Evolutionary conservation across 352 stramenopile genomes (phyloP), one percentile per base, ranked within the genome.

Genomic region (Phytophthora crassamura): DNA sequence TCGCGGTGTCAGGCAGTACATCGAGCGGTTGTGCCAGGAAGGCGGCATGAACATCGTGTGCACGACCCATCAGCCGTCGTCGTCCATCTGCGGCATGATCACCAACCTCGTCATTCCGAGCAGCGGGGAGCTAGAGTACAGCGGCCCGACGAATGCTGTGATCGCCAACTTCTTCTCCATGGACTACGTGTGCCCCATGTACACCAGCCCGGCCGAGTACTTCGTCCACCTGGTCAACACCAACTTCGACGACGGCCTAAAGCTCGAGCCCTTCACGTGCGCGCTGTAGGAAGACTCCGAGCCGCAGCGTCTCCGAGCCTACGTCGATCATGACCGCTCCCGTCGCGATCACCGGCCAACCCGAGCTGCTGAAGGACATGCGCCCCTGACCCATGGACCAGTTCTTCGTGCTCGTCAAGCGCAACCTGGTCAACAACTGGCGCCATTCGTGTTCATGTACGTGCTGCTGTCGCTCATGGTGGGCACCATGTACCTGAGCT

Each of bases 11-110:
- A 97, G 99, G 70, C 74, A 94, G 36, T 75, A 86, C 40, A 78
- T 94, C 25, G 62, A 87, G 5, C 70, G 77, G 16, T 58, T 86
- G 22, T 80, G 84, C 20, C 67, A 76, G 6, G 77, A 94, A 45
- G 69, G 72, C 35, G 70, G 73, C 40, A 91, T 89, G 71, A 96
- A 86, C 42, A 78, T 97, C 51, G 67, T 97, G 30, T 87, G 70
- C 50, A 95, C 88, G 48, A 95, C 96, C 64, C 90, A 97, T 64
- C 88, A 97, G 67, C 90, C 88, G 22, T 92, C 80, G 7, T 94
- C 88, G 4, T 73, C 77, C 4, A 81, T 94, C 12, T 96, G 87
- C 63, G 71, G 78, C 36, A 77, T 91, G 67, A 74, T 95, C 8
- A 80, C 69, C 4, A 90, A 95, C 53, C 59, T 95, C 2, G 58